phyloP scores from a whole-genome alignment of 2,329 filamentous ascomycete genomes.

The Talaromyces marneffei region DNA sequence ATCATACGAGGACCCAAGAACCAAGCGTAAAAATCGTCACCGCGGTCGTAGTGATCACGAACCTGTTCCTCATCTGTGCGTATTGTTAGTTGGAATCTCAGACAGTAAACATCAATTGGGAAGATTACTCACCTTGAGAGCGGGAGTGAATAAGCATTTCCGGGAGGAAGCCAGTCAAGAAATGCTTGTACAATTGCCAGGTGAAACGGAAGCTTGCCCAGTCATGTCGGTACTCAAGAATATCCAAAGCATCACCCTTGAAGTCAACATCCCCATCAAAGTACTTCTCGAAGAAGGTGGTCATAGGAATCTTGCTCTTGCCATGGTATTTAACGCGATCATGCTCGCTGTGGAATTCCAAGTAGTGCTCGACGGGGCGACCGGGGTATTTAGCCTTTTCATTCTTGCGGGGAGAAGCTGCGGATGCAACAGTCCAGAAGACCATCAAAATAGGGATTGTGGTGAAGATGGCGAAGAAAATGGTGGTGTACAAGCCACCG shows the following conservation, averaged over 20 bases:
- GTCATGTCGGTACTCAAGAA: slow-evolving; percentile 90
- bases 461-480: slow-evolving; percentile 79
- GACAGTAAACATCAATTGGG: not conserved
- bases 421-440: slow-evolving; percentile 77
- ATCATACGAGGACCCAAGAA: slow-evolving; percentile 98
- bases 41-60: slow-evolving; percentile 93
- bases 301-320: slow-evolving; percentile 49
- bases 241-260: slow-evolving; percentile 85
- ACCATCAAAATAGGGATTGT: slow-evolving; percentile 69
- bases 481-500: slow-evolving; percentile 77
- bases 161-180: slow-evolving; percentile 79
- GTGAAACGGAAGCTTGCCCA: slow-evolving; percentile 96
- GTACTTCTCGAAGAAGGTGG: slow-evolving; percentile 97
- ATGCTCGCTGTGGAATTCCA: slow-evolving; percentile 43
- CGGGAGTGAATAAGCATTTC: slow-evolving; percentile 90
- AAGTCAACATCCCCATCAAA: slow-evolving; percentile 92
- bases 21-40: slow-evolving; percentile 98
- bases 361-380: slow-evolving; percentile 83
- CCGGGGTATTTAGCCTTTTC: slow-evolving; percentile 86
- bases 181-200: slow-evolving; percentile 74
- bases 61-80: slow-evolving; percentile 87
- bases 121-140: slow-evolving; percentile 61
- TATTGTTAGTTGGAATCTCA: not conserved
- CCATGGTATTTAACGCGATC: slow-evolving; percentile 44
- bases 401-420: slow-evolving; percentile 80